Percentiles rank a stretch among this genome's conserved stretches.
phyloP scores from a whole-genome alignment of 2,329 filamentous ascomycete species.

The Aureobasidium melanogenum region DNA sequence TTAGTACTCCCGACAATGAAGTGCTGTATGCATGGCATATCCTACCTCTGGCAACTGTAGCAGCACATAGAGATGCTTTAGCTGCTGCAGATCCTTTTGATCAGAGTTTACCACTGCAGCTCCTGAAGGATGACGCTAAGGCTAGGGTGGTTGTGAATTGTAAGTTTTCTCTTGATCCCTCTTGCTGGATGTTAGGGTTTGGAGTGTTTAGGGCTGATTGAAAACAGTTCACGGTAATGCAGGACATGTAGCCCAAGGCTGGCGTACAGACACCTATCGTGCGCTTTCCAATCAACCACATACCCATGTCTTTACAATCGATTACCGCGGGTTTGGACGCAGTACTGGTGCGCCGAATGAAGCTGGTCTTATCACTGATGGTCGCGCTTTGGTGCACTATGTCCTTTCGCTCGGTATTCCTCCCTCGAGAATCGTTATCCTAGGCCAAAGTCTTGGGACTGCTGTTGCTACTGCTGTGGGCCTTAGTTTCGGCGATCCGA shows the following conservation, averaged over 20 bases:
- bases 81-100: slow-evolving; percentile 37
- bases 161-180: slow-evolving; percentile 25
- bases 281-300: slow-evolving; percentile 62
- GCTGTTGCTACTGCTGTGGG: slow-evolving; percentile 69
- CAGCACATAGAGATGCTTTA: slow-evolving; percentile 58
- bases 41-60: slow-evolving; percentile 68
- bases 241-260: slow-evolving; percentile 71
- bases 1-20: slow-evolving; percentile 67
- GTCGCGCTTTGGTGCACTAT: slow-evolving; percentile 63
- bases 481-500: slow-evolving; percentile 51
- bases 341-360: slow-evolving; percentile 77
- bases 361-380: slow-evolving; percentile 71
- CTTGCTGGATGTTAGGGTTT: too few species aligned
- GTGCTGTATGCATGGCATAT: slow-evolving; percentile 86
- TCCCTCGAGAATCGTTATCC: slow-evolving; percentile 63
- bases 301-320: slow-evolving; percentile 76
- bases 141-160: slow-evolving; percentile 49
- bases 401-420: slow-evolving; percentile 58
- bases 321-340: slow-evolving; percentile 81
- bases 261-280: slow-evolving; percentile 70
- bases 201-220: background rate
- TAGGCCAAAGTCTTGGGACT: slow-evolving; percentile 84
- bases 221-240: slow-evolving; percentile 56
- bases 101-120: slow-evolving; percentile 32
- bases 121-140: slow-evolving; percentile 44